Conservation (phyloP, 768 basidiomycete species). For the Tephrocybe rancida region DNA sequence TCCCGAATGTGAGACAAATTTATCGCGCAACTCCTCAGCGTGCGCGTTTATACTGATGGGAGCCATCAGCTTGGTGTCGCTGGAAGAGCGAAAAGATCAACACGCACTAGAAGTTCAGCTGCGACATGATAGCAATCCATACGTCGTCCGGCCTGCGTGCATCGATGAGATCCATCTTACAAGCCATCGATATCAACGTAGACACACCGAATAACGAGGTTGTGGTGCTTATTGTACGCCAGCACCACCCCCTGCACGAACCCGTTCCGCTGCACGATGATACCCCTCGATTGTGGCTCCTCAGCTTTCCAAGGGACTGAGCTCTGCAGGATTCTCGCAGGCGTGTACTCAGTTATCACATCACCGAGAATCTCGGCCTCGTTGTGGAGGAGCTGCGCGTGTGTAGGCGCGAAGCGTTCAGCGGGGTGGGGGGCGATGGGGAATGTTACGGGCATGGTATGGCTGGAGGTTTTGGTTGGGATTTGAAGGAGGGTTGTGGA, state of each 20-base stretch:
- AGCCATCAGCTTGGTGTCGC: not conserved
- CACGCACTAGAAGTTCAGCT: conserved; percentile 33
- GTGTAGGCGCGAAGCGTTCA: not conserved
- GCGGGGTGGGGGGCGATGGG: not conserved
- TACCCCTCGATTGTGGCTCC: not conserved
- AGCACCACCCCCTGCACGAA: not conserved
- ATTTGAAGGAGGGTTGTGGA: too few species aligned
- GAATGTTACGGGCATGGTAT: conserved; percentile 2
- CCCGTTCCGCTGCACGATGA: not conserved
- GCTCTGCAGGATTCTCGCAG: not conserved
- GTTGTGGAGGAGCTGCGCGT: not conserved
- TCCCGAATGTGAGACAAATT: conserved; percentile 35
- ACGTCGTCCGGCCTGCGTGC: conserved; percentile 26
- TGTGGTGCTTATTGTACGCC: conserved; percentile 2
- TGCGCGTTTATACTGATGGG: conserved; percentile 22
- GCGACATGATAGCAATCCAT: conserved; percentile 39
- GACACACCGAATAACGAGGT: not conserved
- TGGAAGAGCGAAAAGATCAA: not conserved
- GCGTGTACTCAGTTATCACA: too few species aligned
- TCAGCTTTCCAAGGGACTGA: not conserved
- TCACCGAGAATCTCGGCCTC: not conserved
- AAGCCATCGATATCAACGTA: not conserved
- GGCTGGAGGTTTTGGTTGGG: not conserved
- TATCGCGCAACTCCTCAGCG: conserved; percentile 30
- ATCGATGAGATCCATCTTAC: not conserved